Conservation (phyloP, 2,329 filamentous ascomycete genomes). For the Neofusicoccum cordaticola region DNA sequence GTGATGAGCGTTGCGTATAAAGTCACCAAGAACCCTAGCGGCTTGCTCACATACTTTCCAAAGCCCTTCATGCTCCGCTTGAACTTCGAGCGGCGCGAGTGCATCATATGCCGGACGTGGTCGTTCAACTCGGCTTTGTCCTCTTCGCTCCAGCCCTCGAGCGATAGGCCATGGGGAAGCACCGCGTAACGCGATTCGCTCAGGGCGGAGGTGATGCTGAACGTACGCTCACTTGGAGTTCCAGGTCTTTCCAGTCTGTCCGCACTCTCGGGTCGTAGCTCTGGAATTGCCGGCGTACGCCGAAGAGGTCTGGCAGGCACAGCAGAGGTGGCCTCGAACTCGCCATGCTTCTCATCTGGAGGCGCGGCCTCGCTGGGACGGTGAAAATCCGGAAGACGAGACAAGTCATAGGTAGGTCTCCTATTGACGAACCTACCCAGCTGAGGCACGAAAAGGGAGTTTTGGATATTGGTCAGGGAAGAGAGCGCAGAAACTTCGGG, state of each 20-base stretch:
- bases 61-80: conserved; percentile 79
- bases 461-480: conserved; percentile 84
- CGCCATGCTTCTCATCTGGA: not conserved
- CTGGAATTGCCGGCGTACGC: conserved; percentile 19
- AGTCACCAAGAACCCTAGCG: conserved; percentile 79
- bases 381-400: conserved; percentile 26
- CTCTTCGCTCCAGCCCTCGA: conserved; percentile 71
- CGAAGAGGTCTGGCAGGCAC: not conserved
- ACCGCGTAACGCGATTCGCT: conserved; percentile 74
- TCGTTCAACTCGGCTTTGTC: conserved; percentile 79
- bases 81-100: conserved; percentile 75
- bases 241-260: not conserved
- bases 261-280: not conserved
- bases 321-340: not conserved
- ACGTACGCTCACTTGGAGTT: conserved; percentile 11
- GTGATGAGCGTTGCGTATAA: conserved; percentile 81
- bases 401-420: conserved; percentile 71
- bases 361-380: not conserved
- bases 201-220: conserved; percentile 50
- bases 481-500: conserved; percentile 80
- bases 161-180: conserved; percentile 67
- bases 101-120: conserved; percentile 82
- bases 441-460: conserved; percentile 81
- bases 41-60: conserved; percentile 71
- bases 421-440: conserved; percentile 74